Conservation (phyloP, 495 filamentous ascomycete genomes). For the Trichocladium uniseriatum region DNA sequence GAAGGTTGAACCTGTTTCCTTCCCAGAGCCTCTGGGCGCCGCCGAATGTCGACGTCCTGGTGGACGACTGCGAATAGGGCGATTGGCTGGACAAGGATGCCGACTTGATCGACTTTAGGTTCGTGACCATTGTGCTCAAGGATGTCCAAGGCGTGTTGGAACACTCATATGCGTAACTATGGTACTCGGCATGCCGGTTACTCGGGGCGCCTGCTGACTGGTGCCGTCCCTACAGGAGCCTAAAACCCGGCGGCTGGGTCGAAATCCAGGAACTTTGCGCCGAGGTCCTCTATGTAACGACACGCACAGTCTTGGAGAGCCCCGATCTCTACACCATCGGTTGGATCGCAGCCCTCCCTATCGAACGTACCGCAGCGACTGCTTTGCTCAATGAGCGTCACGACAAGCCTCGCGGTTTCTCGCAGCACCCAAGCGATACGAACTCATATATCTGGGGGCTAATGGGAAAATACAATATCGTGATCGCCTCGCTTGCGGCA, state of each 20-base stretch:
- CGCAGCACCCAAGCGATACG: too few species aligned
- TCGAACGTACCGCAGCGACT: too few species aligned
- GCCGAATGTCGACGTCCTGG: conserved; percentile 33
- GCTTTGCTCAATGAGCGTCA: too few species aligned
- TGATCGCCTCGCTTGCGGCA: too few species aligned
- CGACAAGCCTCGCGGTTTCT: too few species aligned
- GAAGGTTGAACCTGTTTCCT: conserved; percentile 26
- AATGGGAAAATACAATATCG: too few species aligned
- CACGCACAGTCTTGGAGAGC: too few species aligned
- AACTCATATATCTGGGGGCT: too few species aligned
- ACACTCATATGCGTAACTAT: conserved; percentile 29
- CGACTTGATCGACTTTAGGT: conserved; percentile 36
- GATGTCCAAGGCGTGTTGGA: conserved; percentile 35
- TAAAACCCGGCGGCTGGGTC: conserved; percentile 33
- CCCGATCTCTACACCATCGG: too few species aligned
- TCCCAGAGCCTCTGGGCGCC: conserved; percentile 37
- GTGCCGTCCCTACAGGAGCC: conserved; percentile 13
- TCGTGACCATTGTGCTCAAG: conserved; percentile 38
- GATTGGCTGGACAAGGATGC: conserved; percentile 32
- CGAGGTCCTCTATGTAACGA: conserved; percentile 28
- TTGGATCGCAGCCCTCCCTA: too few species aligned
- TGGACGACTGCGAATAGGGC: conserved; percentile 38
- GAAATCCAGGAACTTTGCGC: conserved; percentile 38
- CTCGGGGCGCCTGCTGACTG: background rate
- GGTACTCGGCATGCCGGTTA: too few species aligned